Evolutionary conservation across 108 stramenopile species (phyloP), one percentile per base, ranked within the genome.

Genomic region (Licmophora abbreviata): DNA sequence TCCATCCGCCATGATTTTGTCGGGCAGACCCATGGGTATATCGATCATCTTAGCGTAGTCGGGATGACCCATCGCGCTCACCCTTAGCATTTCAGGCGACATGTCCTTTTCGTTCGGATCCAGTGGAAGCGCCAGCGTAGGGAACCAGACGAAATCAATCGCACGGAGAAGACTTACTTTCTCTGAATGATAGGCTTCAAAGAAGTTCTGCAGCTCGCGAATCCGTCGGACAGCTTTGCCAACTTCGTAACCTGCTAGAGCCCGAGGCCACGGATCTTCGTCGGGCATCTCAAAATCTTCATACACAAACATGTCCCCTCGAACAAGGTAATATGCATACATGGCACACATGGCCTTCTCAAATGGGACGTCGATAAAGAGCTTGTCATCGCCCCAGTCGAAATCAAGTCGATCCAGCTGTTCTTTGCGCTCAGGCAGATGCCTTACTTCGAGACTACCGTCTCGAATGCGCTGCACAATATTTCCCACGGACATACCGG

Each of bases 221-320:
- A 94, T 35, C 35, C 86, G 71, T 42, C 69, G 61, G 11, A 94
- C 88, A 23, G 75, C 79, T 36, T 69, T 53, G 10, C 95, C 95
- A 44, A 93, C 63, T 50, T 92, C 85, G 53, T 71, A 85, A 12
- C 88, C 92, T 34, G 80, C 82, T 36, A 94, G 56, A 15, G 74
- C 73, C 35, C 63, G 47, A 12, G 95, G 95, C 95, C 95, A 95
- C 3, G 95, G 95, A 52, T 90, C 76, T 55, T 88, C 92, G 30
- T 77, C 77, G 17, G 92, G 95, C 70, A 95, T 92, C 12, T 80
- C 74, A 58, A 89, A 95, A 47, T 84, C 84, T 35, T 56, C 43
- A 0, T 69, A 55, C 14, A 94, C 88, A 55, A 77, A 80, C 58
- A 91, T 73, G 51, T 93, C 86, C 27, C 95, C 95, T 45, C 85